phyloP scores from a whole-genome alignment of 2,329 filamentous ascomycete species.

The Fusarium sp. region DNA sequence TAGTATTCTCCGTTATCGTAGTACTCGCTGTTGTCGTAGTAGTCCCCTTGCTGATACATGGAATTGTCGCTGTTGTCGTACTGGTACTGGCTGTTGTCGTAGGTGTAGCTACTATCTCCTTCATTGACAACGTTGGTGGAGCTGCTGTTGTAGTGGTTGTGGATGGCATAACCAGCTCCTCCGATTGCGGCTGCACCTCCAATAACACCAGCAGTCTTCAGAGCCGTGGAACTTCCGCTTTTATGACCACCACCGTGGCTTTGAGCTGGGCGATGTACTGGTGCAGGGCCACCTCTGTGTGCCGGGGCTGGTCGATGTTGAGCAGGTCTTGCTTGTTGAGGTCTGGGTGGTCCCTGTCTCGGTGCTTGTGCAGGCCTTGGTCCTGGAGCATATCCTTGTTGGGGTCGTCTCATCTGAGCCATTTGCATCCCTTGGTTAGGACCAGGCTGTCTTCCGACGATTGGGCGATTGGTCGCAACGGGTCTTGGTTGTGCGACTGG shows the following conservation, averaged over 20 bases:
- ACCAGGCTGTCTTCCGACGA: slow-evolving; percentile 21
- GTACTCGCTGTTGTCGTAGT: background rate
- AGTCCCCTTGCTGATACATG: background rate
- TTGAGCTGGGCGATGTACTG: background rate
- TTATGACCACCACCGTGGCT: background rate
- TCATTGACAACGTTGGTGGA: slow-evolving; percentile 11
- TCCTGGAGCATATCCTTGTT: slow-evolving; percentile 3
- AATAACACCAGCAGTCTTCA: background rate
- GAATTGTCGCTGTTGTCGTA: slow-evolving; percentile 1
- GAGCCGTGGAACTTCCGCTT: slow-evolving; percentile 1
- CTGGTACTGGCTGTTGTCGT: slow-evolving; percentile 6
- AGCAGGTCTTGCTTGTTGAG: background rate
- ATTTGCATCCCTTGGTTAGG: slow-evolving; percentile 26
- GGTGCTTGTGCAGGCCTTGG: background rate
- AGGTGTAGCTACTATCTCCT: background rate
- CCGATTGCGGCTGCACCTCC: slow-evolving; percentile 5
- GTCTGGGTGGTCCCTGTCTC: background rate
- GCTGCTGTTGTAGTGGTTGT: slow-evolving; percentile 14
- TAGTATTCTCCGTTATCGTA: background rate
- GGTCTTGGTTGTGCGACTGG: slow-evolving; percentile 12
- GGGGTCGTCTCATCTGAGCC: slow-evolving; percentile 9
- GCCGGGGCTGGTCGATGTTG: background rate
- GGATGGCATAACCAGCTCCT: background rate
- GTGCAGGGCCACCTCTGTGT: background rate
- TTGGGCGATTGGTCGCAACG: background rate